Evolutionary conservation across 2,329 filamentous ascomycete species (phyloP), one percentile per base, ranked within the genome.

Genomic region (Teratosphaeria zuluensis): DNA sequence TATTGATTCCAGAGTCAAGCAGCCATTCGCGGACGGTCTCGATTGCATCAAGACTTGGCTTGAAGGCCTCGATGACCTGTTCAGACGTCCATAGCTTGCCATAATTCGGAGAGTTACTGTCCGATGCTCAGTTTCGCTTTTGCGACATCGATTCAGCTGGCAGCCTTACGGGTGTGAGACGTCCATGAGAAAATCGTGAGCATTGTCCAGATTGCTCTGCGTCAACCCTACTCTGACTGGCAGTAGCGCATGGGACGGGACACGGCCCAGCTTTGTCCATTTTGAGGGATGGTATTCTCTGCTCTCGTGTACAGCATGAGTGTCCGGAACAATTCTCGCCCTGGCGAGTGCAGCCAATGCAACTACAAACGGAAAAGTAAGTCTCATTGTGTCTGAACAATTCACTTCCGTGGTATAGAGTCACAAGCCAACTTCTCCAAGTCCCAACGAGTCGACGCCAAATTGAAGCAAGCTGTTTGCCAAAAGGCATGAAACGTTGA

Each of bases 261-360:
- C 64, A 53, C 69, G 65, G 60, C 72, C 74, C 14, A 67, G 65
- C 62, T 73, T 74, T 14, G 53, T 64, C 70, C 69, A 71, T 58
- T 66, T 63, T 24, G 60, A 51, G 14, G 67, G 64, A 38, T 60
- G 33, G 28, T 54, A 54, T 54, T 63, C 61, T 53, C 69, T 63
- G 56, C 65, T 66, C 61, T 72, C 70, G 52, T 72, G 70, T 12
- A 70, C 56, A 24, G 65, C 64, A 63, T 68, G 66, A 57, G 61
- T 55, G 42, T 24, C 53, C 33, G 61, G 60, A 31, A 53, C 31
- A 30, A 42, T 24, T 24, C n/a, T 30, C 28, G 54, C 54, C 19
- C 21, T 16, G 11, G 53, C 14, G n/a, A 54, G 19, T 30, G 32
- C 7, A 55, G 16, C 51, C 51, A 52, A 52, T 52, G 30, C 14